Base-by-base conservation (phyloP, 176 grass and related monocot species). In the Chloris gayana region DNA sequence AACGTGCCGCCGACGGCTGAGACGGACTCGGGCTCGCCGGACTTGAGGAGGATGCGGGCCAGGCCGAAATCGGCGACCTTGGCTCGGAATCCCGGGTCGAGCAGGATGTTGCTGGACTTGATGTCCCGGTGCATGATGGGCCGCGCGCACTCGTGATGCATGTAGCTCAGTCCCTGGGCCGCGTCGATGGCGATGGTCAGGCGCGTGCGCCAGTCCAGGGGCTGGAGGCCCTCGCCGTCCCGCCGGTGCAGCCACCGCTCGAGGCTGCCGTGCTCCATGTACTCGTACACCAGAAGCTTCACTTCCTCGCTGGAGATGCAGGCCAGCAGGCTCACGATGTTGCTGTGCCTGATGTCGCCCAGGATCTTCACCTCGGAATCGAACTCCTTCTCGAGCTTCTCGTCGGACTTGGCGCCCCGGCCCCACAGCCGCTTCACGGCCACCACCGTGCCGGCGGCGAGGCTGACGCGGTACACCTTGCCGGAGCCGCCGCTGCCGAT, bases 61-160 rank as follows among this genome's bases (percentile, higher is more conserved):
- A 96, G 85, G 0, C 93, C 89, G 3, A 96, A 96, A 34, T 96
- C 93, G 0, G 90, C 93, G 9, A 96, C 69, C 82, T 90, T 96
- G 0, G 90, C 89, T 0, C 25, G 54, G 70, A 92, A 96, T 2
- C 13, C 63, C 12, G 67, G 69, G 67, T 96, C 93, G 1, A 96
- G 73, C 25, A 96, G 74, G 71, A 92, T 96, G 67, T 96, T 96
- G 72, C 90, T 92, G 14, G 93, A 96, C 78, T 96, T 96, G 30
- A 96, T 59, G 8, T 96, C 93, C 1, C 93, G 85, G 63, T 96
- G 93, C 57, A 96, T 49, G 14, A 92, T 67, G 3, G 87, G 75
- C 46, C 70, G 58, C 7, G 50, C 32, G 31, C 53, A 82, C 39
- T 92, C 83, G 1, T 92, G 59, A 67, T 96, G 93, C 93, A 96